phyloP scores from a whole-genome alignment of 2,329 filamentous ascomycete genomes.

The Ophiocordyceps camponoti-floridani region DNA sequence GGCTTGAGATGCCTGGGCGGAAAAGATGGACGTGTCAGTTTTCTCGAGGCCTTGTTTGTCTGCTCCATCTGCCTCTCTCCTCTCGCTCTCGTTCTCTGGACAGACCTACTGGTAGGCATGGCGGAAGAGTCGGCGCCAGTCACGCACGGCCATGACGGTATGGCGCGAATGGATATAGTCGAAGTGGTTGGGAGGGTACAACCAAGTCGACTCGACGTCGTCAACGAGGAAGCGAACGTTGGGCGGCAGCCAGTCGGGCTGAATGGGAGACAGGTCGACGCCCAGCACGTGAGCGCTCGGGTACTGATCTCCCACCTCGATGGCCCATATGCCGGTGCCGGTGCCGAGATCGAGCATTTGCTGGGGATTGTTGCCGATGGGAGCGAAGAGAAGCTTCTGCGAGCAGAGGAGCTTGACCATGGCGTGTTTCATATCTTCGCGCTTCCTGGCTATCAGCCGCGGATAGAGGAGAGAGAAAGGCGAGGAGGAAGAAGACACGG shows the following conservation, averaged over 20 bases:
- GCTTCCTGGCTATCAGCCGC: conserved; percentile 2
- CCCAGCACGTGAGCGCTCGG: conserved; percentile 24
- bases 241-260: conserved; percentile 32
- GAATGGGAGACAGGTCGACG: conserved; percentile 28
- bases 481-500: neutral
- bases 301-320: conserved; percentile 33
- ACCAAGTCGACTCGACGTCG: conserved; percentile 38
- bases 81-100: neutral
- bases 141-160: conserved; percentile 34
- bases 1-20: conserved; percentile 27
- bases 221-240: conserved; percentile 39
- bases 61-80: too few relatives aligned
- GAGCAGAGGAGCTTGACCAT: conserved; percentile 30
- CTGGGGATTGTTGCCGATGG: conserved; percentile 26
- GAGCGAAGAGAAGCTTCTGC: conserved; percentile 31
- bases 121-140: conserved; percentile 32
- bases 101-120: conserved; percentile 25
- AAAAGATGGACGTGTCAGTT: neutral
- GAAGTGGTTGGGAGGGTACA: conserved; percentile 33
- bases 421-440: conserved; percentile 37
- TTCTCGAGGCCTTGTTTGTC: too few relatives aligned
- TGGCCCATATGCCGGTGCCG: conserved; percentile 41
- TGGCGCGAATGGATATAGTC: conserved; percentile 44
- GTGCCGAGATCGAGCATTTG: conserved; percentile 39
- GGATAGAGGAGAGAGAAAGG: too few relatives aligned